A percentile compares a stretch with the other conserved stretches of the same genome.
Conservation (phyloP, 2,329 filamentous ascomycete genomes). For the Xylaria sp. region DNA sequence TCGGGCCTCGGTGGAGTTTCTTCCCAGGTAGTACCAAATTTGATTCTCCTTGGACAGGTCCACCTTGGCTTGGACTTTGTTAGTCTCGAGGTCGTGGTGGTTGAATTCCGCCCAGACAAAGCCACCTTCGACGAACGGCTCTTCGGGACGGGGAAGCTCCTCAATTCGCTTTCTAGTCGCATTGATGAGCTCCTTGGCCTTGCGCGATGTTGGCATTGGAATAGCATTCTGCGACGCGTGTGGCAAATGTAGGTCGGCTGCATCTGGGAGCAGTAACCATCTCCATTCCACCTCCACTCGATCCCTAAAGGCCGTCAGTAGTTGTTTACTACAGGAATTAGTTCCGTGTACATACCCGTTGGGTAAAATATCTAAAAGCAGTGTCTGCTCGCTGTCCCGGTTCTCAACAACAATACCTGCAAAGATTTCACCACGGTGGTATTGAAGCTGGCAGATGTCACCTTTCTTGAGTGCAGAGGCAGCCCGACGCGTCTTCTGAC, state of each 20-base stretch:
- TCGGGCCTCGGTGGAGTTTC: constrained; percentile 87
- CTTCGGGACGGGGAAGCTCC: constrained; percentile 72
- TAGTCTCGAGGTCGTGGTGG: constrained; percentile 65
- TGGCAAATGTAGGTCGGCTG: constrained; percentile 75
- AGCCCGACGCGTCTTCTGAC: constrained; percentile 73
- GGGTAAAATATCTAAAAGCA: constrained; percentile 85
- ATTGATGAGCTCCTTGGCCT: constrained; percentile 74
- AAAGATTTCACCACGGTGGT: constrained; percentile 86
- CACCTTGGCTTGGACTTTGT: constrained; percentile 73
- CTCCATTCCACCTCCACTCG: constrained; percentile 85
- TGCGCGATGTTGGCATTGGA: constrained; percentile 72
- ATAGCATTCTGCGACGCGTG: constrained; percentile 79
- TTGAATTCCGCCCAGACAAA: constrained; percentile 85
- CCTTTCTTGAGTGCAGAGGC: constrained; percentile 76
- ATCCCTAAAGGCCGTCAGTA: constrained; percentile 67
- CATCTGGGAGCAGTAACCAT: constrained; percentile 79
- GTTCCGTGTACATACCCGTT: constrained; percentile 68
- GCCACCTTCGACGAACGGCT: constrained; percentile 73
- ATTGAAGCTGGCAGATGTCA: constrained; percentile 88
- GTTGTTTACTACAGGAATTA: constrained; percentile 22
- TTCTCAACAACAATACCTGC: constrained; percentile 91
- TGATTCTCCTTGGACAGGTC: constrained; percentile 78
- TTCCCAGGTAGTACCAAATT: constrained; percentile 89
- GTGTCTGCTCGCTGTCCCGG: constrained; percentile 75
- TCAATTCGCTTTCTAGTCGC: constrained; percentile 69